Conservation (phyloP, 1,139 yeast genomes). For the Candida sp. region DNA sequence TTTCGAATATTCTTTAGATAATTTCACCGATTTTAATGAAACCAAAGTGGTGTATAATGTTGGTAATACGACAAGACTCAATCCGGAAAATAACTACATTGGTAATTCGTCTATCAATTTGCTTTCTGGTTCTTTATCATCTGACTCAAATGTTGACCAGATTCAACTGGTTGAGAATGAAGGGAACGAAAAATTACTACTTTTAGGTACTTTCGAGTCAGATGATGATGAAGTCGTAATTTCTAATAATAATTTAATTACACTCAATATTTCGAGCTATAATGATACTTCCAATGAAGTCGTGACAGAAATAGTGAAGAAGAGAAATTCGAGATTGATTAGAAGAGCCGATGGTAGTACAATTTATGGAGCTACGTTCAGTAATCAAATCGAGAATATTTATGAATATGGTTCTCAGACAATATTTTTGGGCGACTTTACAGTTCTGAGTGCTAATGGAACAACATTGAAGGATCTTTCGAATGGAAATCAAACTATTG, state of each 20-base stretch:
- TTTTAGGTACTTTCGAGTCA: slow-evolving; percentile 51
- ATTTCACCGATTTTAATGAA: slow-evolving; percentile 53
- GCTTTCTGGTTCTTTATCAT: slow-evolving; percentile 51
- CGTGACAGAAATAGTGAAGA: slow-evolving; percentile 9
- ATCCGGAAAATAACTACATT: slow-evolving; percentile 38
- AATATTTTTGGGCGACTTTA: slow-evolving; percentile 33
- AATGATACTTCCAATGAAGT: slow-evolving; percentile 33
- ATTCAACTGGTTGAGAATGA: slow-evolving; percentile 23
- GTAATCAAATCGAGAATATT: slow-evolving; percentile 24
- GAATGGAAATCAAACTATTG: slow-evolving; percentile 21
- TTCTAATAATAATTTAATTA: slow-evolving; percentile 24
- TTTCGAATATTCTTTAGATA: slow-evolving; percentile 75
- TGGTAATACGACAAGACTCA: slow-evolving; percentile 25
- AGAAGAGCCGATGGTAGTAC: slow-evolving; percentile 20
- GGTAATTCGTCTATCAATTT: slow-evolving; percentile 68
- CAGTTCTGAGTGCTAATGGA: slow-evolving; percentile 15
- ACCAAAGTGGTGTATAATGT: slow-evolving; percentile 22
- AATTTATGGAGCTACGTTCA: slow-evolving; percentile 29
- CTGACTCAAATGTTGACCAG: slow-evolving; percentile 38
- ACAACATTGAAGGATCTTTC: slow-evolving; percentile 25
- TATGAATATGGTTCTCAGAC: slow-evolving; percentile 17
- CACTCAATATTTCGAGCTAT: slow-evolving; percentile 24
- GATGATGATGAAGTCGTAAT: slow-evolving; percentile 25
- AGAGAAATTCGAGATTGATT: slow-evolving; percentile 8
- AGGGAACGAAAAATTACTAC: slow-evolving; percentile 21